phyloP scores from a whole-genome alignment of 179 eudicot species.

The Nepenthes alata region DNA sequence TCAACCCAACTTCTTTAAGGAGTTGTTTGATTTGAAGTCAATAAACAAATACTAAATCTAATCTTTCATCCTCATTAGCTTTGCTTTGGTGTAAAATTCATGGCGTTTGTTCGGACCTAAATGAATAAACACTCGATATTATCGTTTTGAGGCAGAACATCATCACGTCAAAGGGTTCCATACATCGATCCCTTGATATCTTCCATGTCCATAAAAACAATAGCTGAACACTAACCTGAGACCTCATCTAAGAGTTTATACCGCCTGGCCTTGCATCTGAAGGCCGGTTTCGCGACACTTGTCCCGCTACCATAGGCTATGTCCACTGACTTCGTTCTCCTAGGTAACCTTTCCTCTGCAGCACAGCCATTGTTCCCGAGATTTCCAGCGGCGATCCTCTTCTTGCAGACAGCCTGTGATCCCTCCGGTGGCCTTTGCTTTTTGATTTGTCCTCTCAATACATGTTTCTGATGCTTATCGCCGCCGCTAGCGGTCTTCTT shows the following conservation, averaged over 20 bases:
- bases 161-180: too few relatives aligned
- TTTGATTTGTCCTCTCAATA: not conserved
- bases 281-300: not conserved
- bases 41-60: too few relatives aligned
- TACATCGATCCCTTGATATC: too few relatives aligned
- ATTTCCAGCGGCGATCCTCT: not conserved
- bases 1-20: too few relatives aligned
- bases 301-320: constrained; percentile 1
- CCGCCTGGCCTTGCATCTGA: not conserved
- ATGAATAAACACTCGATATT: too few relatives aligned
- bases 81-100: too few relatives aligned
- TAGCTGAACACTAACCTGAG: not conserved
- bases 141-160: too few relatives aligned
- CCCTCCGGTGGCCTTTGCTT: constrained; percentile 1
- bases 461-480: not conserved
- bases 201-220: too few relatives aligned
- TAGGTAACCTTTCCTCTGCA: not conserved
- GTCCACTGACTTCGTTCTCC: constrained; percentile 15
- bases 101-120: too few relatives aligned
- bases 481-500: not conserved
- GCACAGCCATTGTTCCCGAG: not conserved
- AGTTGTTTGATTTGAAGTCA: too few relatives aligned
- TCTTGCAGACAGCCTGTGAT: not conserved
- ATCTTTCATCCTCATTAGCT: too few relatives aligned
- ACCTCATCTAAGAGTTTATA: not conserved